Percentiles rank a stretch among this genome's conserved stretches.
These are phyloP conservation scores for Diaporthe australafricana DNA, from an alignment of 2,329 filamentous ascomycete species.

Conservation along the genomic window DNA sequence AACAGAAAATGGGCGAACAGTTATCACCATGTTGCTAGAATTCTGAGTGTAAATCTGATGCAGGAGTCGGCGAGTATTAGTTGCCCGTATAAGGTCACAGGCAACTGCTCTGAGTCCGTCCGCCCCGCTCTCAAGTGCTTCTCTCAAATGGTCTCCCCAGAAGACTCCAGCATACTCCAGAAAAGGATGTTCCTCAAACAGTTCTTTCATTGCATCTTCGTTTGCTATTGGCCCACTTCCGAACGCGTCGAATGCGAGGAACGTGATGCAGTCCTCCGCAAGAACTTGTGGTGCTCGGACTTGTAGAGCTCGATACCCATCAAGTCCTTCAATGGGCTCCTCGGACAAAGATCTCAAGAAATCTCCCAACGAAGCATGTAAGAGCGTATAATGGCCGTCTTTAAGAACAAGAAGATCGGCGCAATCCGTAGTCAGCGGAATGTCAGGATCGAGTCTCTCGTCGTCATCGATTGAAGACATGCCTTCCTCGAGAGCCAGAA, in stretches of 20 bases:
- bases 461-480: conserved; percentile 10
- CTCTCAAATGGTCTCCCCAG: background rate
- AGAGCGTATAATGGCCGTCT: conserved; percentile 11
- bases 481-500: background rate
- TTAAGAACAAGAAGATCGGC: conserved; percentile 14
- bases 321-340: background rate
- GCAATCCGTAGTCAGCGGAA: conserved; percentile 12
- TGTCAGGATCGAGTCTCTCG: background rate
- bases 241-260: background rate
- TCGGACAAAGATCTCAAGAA: background rate
- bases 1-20: too few species aligned
- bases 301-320: background rate
- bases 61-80: background rate
- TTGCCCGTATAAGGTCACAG: background rate
- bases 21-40: background rate
- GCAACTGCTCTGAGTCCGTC: background rate
- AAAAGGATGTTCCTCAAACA: background rate
- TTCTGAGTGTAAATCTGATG: background rate
- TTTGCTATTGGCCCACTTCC: background rate
- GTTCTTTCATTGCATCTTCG: background rate
- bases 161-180: background rate
- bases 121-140: background rate
- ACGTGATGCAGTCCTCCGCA: background rate
- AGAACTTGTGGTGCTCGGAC: background rate
- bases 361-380: conserved; percentile 17